phyloP scores from a whole-genome alignment of 2,329 filamentous ascomycete genomes.

The Ophiosphaerella narmari region DNA sequence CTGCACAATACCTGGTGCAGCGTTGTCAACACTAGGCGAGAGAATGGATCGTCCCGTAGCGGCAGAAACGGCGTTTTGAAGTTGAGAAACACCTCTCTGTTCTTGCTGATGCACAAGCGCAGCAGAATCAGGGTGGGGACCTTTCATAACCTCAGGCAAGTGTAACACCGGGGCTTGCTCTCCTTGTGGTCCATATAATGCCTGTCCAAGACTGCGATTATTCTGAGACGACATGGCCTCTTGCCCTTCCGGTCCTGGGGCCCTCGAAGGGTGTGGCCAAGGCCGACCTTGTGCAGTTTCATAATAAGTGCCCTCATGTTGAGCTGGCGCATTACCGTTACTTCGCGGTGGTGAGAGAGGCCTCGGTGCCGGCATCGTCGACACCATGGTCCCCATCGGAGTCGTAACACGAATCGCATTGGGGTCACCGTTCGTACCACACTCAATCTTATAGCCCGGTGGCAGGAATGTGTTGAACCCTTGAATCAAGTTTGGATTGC shows the following conservation, averaged over 20 bases:
- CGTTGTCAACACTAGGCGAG: conserved; percentile 53
- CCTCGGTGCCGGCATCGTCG: conserved; percentile 71
- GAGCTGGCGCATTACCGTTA: conserved; percentile 58
- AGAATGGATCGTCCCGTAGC: conserved; percentile 60
- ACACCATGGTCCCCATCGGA: conserved; percentile 94
- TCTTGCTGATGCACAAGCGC: conserved; percentile 64
- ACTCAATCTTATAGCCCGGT: conserved; percentile 95
- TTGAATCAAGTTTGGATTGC: conserved; percentile 92
- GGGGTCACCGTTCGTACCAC: conserved; percentile 88
- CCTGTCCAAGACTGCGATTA: conserved; percentile 49
- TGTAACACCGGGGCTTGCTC: conserved; percentile 38
- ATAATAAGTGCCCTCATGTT: conserved; percentile 46
- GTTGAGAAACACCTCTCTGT: conserved; percentile 67
- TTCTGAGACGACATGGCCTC: conserved; percentile 51
- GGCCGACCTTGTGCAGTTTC: conserved; percentile 42
- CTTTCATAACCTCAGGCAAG: conserved; percentile 43
- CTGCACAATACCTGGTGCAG: conserved; percentile 59
- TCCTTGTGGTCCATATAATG: conserved; percentile 43
- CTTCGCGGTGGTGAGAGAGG: conserved; percentile 53
- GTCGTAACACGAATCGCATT: conserved; percentile 97
- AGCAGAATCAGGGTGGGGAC: conserved; percentile 48
- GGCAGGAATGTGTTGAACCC: conserved; percentile 98
- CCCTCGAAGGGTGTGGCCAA: conserved; percentile 46
- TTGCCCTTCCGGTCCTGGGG: conserved; percentile 38
- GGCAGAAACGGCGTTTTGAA: conserved; percentile 67